Conservation (phyloP, 2,329 filamentous ascomycete genomes). For the Claviceps sp. region DNA sequence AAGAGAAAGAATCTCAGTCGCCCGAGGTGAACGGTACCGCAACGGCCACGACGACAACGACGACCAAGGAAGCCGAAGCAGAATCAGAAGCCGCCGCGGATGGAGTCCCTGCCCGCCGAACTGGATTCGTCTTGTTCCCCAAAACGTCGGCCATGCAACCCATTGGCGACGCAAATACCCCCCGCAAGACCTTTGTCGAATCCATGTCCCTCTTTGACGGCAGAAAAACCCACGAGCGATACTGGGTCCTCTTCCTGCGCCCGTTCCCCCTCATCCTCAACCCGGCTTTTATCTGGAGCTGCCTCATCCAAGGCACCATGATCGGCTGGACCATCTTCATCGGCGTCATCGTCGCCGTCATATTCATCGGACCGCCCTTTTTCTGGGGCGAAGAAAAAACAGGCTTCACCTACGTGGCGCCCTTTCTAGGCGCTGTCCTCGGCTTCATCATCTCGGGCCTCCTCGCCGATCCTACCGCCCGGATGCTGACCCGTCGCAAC, state of each 20-base stretch:
- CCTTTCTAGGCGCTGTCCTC: constrained; percentile 69
- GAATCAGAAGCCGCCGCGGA: background rate
- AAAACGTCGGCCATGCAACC: constrained; percentile 20
- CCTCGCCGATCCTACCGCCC: constrained; percentile 60
- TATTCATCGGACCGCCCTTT: constrained; percentile 68
- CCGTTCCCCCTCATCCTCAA: constrained; percentile 76
- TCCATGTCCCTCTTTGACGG: constrained; percentile 64
- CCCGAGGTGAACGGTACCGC: background rate
- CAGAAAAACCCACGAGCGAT: constrained; percentile 64
- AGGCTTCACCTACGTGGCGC: constrained; percentile 76
- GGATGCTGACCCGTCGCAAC: constrained; percentile 59
- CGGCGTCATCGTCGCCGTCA: constrained; percentile 65
- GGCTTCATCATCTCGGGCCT: constrained; percentile 67
- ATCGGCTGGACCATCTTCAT: constrained; percentile 96
- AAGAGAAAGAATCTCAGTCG: constrained; percentile 9
- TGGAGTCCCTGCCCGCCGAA: background rate
- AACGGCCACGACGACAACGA: background rate
- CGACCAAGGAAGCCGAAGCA: background rate
- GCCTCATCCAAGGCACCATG: constrained; percentile 72
- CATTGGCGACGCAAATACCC: constrained; percentile 21
- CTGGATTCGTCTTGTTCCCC: constrained; percentile 20
- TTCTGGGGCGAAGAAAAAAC: constrained; percentile 72
- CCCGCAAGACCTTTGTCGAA: constrained; percentile 44
- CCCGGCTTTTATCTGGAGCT: constrained; percentile 70
- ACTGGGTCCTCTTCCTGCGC: constrained; percentile 50